phyloP scores from a whole-genome alignment of 768 basidiomycete genomes.

The Boletales sp. region DNA sequence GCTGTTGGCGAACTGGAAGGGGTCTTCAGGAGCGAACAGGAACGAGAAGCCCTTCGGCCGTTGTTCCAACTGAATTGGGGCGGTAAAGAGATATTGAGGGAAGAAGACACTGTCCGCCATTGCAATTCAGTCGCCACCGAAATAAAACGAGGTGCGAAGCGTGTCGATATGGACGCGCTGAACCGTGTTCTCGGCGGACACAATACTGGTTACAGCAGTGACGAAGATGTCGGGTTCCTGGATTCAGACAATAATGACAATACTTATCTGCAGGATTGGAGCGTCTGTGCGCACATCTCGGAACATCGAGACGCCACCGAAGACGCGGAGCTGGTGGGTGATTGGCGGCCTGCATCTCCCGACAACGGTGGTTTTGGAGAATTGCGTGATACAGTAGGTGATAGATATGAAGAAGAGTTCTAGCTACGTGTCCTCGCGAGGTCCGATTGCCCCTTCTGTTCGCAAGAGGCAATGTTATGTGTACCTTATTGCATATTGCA shows the following conservation, averaged over 20 bases:
- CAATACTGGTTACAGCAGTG: slow-evolving; percentile 19
- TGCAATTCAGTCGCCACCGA: slow-evolving; percentile 8
- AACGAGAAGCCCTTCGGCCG: slow-evolving; percentile 42
- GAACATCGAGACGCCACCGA: slow-evolving; percentile 11
- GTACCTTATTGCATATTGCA: neutral
- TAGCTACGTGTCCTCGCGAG: slow-evolving; percentile 7
- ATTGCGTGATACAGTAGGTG: slow-evolving; percentile 11
- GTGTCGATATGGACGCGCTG: slow-evolving; percentile 58
- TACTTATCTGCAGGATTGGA: slow-evolving; percentile 10
- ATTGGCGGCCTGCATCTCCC: slow-evolving; percentile 44
- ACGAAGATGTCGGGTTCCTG: slow-evolving; percentile 17
- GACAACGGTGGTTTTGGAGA: slow-evolving; percentile 19
- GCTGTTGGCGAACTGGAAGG: slow-evolving; percentile 64
- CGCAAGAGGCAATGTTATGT: neutral
- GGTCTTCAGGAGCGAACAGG: slow-evolving; percentile 50
- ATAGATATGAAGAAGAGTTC: slow-evolving; percentile 31
- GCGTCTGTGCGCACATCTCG: slow-evolving; percentile 7
- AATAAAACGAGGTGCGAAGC: slow-evolving; percentile 31
- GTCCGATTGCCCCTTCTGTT: neutral
- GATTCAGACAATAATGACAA: slow-evolving; percentile 20
- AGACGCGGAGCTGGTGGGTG: slow-evolving; percentile 38
- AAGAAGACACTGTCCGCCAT: slow-evolving; percentile 15
- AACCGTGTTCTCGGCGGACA: slow-evolving; percentile 43
- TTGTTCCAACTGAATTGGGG: slow-evolving; percentile 38
- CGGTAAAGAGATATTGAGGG: slow-evolving; percentile 18